Base-by-base conservation (phyloP, 441 rosid genomes). In the Raphanus hybrid region DNA sequence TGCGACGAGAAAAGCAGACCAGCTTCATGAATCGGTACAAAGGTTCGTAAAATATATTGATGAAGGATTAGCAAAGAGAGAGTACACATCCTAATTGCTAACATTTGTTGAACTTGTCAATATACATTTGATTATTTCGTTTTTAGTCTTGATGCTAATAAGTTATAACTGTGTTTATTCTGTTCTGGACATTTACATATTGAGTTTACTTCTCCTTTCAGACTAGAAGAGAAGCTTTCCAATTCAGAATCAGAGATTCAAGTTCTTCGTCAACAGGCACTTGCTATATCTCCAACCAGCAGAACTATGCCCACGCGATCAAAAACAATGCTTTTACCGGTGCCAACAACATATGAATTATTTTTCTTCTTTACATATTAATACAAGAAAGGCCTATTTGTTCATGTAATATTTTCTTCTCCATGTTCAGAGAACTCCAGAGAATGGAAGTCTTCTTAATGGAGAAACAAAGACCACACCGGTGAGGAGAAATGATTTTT, bases 211-310 rank as follows among this genome's bases (percentile, higher is more conserved):
- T 84, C 32, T 78, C 18, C 12, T 79, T 69, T 74, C 86, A 96
- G 99, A 82, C 78, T 94, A 64, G 98, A 96, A 86, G 98, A 96
- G 78, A 96, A 91, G 73, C 97, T 96, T 79, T 88, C 98, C 74
- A 96, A 96, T 84, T 90, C 90, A 65, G 99, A 96, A 84, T 94
- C 99, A 6, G 99, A 96, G 85, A 96, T 85, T 84, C 99, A 96
- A 90, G 98, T 96, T 64, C 97, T 96, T 69, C 96, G 99, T 59
- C 98, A 96, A 86, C 99, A 96, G 83, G 96, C 99, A 69, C 84
- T 96, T 81, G 84, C 95, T 75, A 89, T 96, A 69, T 94, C 99
- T 14, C 98, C 99, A 65, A 94, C 98, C 64, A 96, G 97, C 69
- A 94, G 91, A 83, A 39, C 91, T 70, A 80, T 90, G 83, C 79